phyloP scores from a whole-genome alignment of 805 yeast species.

The Kuraishia hungarica region DNA sequence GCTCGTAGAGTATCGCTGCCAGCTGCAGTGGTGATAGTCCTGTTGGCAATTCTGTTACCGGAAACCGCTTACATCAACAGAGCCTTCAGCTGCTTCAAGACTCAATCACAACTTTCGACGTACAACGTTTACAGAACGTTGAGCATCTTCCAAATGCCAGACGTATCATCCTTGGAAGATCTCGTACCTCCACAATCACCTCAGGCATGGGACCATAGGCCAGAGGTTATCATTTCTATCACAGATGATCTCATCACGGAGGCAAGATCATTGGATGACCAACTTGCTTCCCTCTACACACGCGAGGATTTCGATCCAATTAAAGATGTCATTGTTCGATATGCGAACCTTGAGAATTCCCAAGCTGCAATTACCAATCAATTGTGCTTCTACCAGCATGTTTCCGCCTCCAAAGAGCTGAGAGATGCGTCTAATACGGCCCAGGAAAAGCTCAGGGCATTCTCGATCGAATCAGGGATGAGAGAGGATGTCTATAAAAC shows the following conservation, averaged over 20 bases:
- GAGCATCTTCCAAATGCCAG: background rate
- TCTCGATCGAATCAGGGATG: slow-evolving; percentile 52
- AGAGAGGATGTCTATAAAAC: slow-evolving; percentile 60
- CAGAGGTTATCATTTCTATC: slow-evolving; percentile 33
- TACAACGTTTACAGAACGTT: background rate
- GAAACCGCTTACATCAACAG: background rate
- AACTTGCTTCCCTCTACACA: slow-evolving; percentile 29
- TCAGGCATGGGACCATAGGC: slow-evolving; percentile 49
- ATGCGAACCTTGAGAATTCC: slow-evolving; percentile 41
- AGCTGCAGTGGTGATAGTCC: background rate
- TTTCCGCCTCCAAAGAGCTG: slow-evolving; percentile 52
- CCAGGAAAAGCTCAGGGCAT: slow-evolving; percentile 47
- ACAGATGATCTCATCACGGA: slow-evolving; percentile 36
- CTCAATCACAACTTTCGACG: background rate
- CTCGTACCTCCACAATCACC: slow-evolving; percentile 13
- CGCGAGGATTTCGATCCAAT: slow-evolving; percentile 38
- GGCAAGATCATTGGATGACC: slow-evolving; percentile 40
- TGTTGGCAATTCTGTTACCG: background rate
- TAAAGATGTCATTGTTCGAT: slow-evolving; percentile 46
- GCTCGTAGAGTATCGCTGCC: background rate
- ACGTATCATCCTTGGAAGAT: background rate
- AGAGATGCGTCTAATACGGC: slow-evolving; percentile 67
- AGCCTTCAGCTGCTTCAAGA: background rate
- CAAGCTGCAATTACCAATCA: slow-evolving; percentile 36
- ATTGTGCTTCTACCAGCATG: slow-evolving; percentile 64